Base-by-base conservation (phyloP, 106 monocot genomes). In the Apostasia shenzhenica region DNA sequence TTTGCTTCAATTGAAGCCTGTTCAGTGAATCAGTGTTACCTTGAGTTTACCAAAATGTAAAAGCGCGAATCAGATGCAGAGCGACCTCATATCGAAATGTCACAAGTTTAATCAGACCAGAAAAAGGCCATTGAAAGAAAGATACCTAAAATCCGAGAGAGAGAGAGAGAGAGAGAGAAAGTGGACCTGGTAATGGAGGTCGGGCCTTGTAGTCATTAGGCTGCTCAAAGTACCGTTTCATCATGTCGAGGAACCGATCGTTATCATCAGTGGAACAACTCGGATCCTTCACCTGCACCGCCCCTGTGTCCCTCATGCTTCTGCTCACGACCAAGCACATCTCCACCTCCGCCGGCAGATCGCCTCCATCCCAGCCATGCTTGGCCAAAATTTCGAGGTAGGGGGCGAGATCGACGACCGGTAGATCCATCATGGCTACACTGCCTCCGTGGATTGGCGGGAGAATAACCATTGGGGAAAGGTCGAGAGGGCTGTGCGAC, bases 171-270 rank as follows among this genome's bases (percentile, higher is more conserved):
- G 50, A 50, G 50, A 50, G 8, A 8, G 50, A 50, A 50, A 8
- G 14, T 3, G 2, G 38, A 95, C 95, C 95, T 95, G 91, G 58
- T 89, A 95, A 68, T 95, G 95, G 43, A 95, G 84, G 49, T 86
- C 71, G 3, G 88, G 72, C 4, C 95, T 95, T 95, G 70, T 84
- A 88, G 39, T 72, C 84, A 38, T 84, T 86, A 58, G 95, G 63
- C 12, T 45, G 48, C 67, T 76, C 88, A 61, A 95, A 95, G 67
- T 95, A 95, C 62, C 81, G 73, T 77, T 95, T 91, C 88, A 95
- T 89, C 91, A 92, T 92, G 59, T 91, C 89, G 13, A 95, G 75
- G 69, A 95, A 92, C 55, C 83, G 80, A 63, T 95, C 88, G 61
- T 92, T 95, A 65, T 95, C 95, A 55, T 78, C 88, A 1, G 76